Evolutionary conservation across 2,329 filamentous ascomycete genomes (phyloP).

Genomic region (Penicillium occitanis): DNA sequence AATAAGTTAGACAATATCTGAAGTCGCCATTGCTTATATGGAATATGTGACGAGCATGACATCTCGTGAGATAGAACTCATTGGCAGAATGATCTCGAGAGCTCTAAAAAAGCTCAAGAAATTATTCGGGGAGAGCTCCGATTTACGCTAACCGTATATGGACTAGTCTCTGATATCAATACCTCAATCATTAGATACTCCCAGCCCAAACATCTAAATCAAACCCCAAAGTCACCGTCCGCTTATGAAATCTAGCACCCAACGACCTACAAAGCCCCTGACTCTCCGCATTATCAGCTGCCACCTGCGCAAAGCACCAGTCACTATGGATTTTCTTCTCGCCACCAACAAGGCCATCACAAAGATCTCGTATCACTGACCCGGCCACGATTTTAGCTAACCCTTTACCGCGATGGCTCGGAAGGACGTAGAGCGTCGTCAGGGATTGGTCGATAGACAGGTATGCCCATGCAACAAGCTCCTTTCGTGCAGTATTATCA

Average conservation of each 20-base stretch:
- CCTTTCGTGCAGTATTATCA: neutral
- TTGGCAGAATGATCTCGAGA: neutral
- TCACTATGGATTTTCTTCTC: neutral
- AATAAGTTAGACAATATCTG: neutral
- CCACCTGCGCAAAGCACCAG: neutral
- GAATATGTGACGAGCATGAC: slow-evolving; percentile 14
- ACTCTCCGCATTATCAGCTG: neutral
- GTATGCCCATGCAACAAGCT: neutral
- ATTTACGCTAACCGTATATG: neutral
- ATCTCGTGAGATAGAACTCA: neutral
- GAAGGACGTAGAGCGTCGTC: neutral
- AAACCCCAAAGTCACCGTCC: neutral
- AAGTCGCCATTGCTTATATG: slow-evolving; percentile 13
- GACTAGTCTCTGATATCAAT: neutral
- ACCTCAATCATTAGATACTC: neutral
- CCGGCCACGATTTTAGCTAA: neutral
- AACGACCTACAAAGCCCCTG: neutral
- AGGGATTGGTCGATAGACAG: neutral
- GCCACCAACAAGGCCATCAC: neutral
- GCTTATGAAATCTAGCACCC: neutral
- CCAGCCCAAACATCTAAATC: neutral
- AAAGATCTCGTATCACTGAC: neutral
- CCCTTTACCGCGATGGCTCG: neutral
- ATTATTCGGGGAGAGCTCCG: slow-evolving; percentile 3
- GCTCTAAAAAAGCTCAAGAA: neutral